A percentile compares a stretch with the other conserved stretches of the same genome.
phyloP scores from a whole-genome alignment of 495 filamentous ascomycete genomes.

The Neurospora africana region DNA sequence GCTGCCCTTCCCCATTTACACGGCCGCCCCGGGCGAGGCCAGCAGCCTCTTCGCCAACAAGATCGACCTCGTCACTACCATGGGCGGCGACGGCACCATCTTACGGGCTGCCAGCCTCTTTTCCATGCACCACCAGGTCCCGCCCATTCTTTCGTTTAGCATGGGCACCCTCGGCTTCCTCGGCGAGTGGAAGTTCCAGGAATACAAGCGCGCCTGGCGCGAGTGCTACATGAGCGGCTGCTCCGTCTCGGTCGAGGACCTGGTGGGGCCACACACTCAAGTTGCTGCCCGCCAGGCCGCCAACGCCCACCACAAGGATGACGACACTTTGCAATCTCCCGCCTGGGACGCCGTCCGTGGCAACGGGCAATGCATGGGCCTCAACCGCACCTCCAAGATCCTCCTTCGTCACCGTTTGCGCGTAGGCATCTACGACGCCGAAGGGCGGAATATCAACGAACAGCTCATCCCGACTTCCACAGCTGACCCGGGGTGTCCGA shows the following conservation, averaged over 20 bases:
- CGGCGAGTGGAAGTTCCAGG: slow-evolving; percentile 90
- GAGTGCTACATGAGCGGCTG: slow-evolving; percentile 92
- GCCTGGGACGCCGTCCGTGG: slow-evolving; percentile 64
- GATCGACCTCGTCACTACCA: slow-evolving; percentile 74
- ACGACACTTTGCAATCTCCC: slow-evolving; percentile 7
- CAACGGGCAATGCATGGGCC: slow-evolving; percentile 78
- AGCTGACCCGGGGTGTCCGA: slow-evolving; percentile 28
- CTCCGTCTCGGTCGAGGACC: slow-evolving; percentile 37
- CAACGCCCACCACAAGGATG: slow-evolving; percentile 1
- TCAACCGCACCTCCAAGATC: slow-evolving; percentile 59
- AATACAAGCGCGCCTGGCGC: slow-evolving; percentile 81
- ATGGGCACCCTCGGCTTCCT: slow-evolving; percentile 95
- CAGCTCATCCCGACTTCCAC: slow-evolving; percentile 35
- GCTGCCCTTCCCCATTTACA: slow-evolving; percentile 71
- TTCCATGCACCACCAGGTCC: slow-evolving; percentile 66
- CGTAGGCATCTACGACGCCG: slow-evolving; percentile 62
- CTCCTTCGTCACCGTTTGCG: slow-evolving; percentile 78
- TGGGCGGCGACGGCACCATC: slow-evolving; percentile 94
- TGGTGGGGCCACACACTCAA: slow-evolving; percentile 35
- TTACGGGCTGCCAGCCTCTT: slow-evolving; percentile 86
- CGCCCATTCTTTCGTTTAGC: slow-evolving; percentile 88
- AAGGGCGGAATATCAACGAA: slow-evolving; percentile 44
- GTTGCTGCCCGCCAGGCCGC: slow-evolving; percentile 15
- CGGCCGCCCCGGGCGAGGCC: slow-evolving; percentile 29
- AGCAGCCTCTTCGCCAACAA: slow-evolving; percentile 43